Evolutionary conservation across 345 rosid species (phyloP).

Genomic region (Eucalyptus cloeziana): DNA sequence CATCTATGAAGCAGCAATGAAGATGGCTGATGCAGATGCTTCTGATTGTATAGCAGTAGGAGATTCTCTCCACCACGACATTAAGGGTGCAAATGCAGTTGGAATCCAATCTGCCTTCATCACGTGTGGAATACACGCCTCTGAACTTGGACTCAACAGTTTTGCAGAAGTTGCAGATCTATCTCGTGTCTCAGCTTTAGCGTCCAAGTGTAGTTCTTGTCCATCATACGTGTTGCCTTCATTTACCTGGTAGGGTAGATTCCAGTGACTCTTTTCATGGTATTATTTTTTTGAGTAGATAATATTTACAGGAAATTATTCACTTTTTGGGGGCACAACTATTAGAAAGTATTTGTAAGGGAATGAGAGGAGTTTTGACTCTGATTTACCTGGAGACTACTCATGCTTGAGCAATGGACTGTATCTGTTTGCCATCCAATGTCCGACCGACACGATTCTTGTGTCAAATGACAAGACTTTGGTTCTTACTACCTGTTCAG

Average conservation of each 20-base stretch:
- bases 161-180: slow-evolving; percentile 51
- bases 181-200: slow-evolving; percentile 44
- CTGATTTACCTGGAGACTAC: neutral
- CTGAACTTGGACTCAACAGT: slow-evolving; percentile 58
- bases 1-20: slow-evolving; percentile 74
- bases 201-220: slow-evolving; percentile 47
- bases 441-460: fast-evolving
- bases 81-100: slow-evolving; percentile 77
- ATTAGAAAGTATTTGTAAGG: neutral
- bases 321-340: neutral
- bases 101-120: slow-evolving; percentile 65
- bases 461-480: neutral
- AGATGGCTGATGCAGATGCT: slow-evolving; percentile 46
- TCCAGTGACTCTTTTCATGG: neutral
- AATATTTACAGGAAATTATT: neutral
- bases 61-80: slow-evolving; percentile 88
- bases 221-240: slow-evolving; percentile 67
- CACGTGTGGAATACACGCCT: slow-evolving; percentile 73
- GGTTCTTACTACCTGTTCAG: neutral
- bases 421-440: neutral
- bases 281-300: neutral
- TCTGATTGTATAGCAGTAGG: slow-evolving; percentile 66
- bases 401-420: neutral
- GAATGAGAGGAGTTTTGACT: neutral
- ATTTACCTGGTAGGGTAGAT: slow-evolving; percentile 40